Evolutionary conservation across 2,329 filamentous ascomycete genomes (phyloP).

Genomic region (Aureobasidium sp.): DNA sequence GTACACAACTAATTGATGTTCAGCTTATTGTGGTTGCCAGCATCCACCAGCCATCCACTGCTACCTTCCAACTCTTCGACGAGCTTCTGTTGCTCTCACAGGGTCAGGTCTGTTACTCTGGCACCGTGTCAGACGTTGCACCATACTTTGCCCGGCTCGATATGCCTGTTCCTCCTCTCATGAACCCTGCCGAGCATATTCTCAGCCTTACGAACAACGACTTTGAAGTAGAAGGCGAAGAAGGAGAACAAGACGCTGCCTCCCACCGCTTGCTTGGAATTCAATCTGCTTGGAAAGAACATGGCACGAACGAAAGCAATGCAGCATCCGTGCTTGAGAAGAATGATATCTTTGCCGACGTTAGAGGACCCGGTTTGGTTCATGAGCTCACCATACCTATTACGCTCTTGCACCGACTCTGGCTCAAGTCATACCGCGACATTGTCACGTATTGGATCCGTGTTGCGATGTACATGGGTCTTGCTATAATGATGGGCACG

Average conservation of each 20-base stretch:
- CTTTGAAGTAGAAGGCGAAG: constrained; percentile 46
- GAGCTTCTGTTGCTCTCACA: constrained; percentile 63
- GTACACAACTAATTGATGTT: not conserved
- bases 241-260: not conserved
- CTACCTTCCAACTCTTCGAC: constrained; percentile 71
- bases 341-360: not conserved
- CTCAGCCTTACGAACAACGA: constrained; percentile 71
- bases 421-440: constrained; percentile 75
- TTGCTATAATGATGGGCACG: constrained; percentile 79
- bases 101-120: constrained; percentile 65
- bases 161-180: constrained; percentile 55
- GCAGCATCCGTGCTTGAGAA: not conserved
- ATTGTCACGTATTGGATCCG: constrained; percentile 74
- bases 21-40: constrained; percentile 41
- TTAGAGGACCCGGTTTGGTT: not conserved
- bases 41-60: constrained; percentile 75
- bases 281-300: constrained; percentile 3
- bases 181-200: constrained; percentile 70
- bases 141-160: constrained; percentile 56
- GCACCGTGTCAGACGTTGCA: constrained; percentile 47
- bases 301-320: not conserved
- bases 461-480: constrained; percentile 68
- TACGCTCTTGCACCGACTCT: constrained; percentile 66
- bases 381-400: constrained; percentile 5
- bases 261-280: constrained; percentile 27